phyloP scores from a whole-genome alignment of 352 stramenopile genomes.

The Hyaloperonospora brassicae region DNA sequence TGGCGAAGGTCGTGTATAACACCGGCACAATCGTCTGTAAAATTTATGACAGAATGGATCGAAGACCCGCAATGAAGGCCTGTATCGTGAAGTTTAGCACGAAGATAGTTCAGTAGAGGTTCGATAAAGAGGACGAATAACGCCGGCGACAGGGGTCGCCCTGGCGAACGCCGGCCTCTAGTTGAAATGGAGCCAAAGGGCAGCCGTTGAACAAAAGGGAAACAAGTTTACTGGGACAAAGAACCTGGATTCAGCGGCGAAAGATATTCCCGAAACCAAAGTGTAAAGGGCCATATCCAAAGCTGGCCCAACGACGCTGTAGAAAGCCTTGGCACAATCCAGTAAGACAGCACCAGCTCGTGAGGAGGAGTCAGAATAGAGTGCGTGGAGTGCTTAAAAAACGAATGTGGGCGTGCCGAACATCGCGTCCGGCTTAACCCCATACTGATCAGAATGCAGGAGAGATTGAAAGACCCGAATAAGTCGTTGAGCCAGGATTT shows the following conservation, averaged over 20 bases:
- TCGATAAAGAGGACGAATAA: not conserved
- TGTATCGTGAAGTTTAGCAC: not conserved
- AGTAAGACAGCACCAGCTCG: not conserved
- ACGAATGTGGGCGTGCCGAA: not conserved
- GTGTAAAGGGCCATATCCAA: not conserved
- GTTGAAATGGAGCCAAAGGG: not conserved
- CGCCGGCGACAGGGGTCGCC: not conserved
- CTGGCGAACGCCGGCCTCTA: not conserved
- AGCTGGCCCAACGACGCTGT: not conserved
- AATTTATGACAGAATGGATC: not conserved
- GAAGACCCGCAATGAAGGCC: not conserved
- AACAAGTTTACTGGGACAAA: not conserved
- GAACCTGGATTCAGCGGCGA: not conserved
- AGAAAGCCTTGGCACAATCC: not conserved
- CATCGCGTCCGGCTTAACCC: not conserved
- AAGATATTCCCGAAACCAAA: no score
- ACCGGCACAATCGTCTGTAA: not conserved
- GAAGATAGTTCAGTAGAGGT: not conserved
- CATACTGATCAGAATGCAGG: not conserved
- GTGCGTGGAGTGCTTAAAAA: not conserved
- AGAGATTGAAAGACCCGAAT: not conserved
- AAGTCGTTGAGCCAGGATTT: not conserved
- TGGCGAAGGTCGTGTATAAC: not conserved
- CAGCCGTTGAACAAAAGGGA: not conserved
- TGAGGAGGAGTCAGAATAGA: not conserved